These are phyloP conservation scores for Trichoderma asperellum DNA, from an alignment of 2,329 filamentous ascomycete species.

Conservation along the genomic window DNA sequence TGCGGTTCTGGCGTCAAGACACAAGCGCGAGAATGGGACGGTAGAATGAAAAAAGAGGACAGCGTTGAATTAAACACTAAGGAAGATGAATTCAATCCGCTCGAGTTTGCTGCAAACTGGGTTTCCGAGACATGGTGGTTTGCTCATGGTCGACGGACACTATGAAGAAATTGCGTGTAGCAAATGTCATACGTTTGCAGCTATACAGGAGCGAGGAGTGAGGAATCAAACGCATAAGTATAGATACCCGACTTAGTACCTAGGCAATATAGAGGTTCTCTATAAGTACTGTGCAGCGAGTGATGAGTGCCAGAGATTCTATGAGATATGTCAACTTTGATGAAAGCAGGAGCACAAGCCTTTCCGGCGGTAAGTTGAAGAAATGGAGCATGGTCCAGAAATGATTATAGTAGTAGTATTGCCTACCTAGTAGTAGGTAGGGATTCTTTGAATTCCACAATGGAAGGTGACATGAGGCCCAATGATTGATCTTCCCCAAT, in stretches of 20 bases:
- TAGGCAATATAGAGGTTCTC: conserved; percentile 7
- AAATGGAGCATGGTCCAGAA: neutral
- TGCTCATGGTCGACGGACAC: neutral
- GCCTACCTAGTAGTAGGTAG: neutral
- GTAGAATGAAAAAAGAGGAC: neutral
- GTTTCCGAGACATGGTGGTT: conserved; percentile 1
- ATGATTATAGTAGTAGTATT: too few species aligned
- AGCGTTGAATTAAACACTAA: neutral
- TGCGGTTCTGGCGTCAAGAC: neutral
- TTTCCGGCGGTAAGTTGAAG: neutral
- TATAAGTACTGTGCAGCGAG: neutral
- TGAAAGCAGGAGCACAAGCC: neutral
- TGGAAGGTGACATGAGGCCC: neutral
- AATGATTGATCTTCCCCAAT: neutral
- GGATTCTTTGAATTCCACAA: neutral
- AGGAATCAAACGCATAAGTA: neutral
- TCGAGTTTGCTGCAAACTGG: conserved; percentile 6
- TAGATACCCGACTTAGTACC: conserved; percentile 7
- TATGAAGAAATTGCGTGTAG: neutral
- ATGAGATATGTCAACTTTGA: neutral
- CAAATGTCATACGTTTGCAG: neutral
- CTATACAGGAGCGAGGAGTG: neutral
- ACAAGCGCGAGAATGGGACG: neutral
- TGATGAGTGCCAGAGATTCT: neutral
- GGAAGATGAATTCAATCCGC: conserved; percentile 13